These are phyloP conservation scores for Heliamphora pulchella DNA, from an alignment of 179 eudicot genomes.

Conservation along the genomic window DNA sequence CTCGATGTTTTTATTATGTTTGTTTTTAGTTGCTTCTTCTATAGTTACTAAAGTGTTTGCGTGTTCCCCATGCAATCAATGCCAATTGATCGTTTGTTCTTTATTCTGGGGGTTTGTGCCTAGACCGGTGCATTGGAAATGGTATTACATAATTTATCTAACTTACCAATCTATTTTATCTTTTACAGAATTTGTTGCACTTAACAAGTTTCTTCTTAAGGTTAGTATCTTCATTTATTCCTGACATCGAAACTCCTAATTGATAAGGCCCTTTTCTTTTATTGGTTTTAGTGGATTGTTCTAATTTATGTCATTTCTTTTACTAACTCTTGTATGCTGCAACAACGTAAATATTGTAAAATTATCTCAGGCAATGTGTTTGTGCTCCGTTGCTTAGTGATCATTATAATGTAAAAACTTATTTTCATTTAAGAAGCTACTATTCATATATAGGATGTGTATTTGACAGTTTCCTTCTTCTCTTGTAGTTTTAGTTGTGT, in stretches of 20 bases:
- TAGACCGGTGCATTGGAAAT: neutral
- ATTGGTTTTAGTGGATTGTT: neutral
- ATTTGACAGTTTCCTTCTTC: neutral
- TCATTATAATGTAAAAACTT: too few relatives aligned
- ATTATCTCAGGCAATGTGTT: too few relatives aligned
- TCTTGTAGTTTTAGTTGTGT: conserved; percentile 5
- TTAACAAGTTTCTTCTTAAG: conserved; percentile 79
- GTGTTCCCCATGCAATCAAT: neutral
- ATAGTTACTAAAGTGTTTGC: neutral
- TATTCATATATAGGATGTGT: neutral
- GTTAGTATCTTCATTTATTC: conserved; percentile 31
- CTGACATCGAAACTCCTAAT: conserved; percentile 3
- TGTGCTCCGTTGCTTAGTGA: too few relatives aligned
- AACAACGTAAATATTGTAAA: neutral
- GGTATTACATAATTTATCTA: conserved; percentile 12
- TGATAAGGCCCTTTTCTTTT: conserved; percentile 3
- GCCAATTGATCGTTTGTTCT: neutral
- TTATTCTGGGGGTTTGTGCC: neutral
- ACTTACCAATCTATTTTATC: conserved; percentile 15
- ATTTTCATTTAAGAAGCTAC: neutral
- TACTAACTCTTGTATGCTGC: neutral
- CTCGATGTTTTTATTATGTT: neutral
- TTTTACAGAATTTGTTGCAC: conserved; percentile 71
- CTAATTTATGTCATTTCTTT: neutral
- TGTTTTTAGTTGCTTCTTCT: conserved; percentile 7